A percentile compares a stretch with the other conserved stretches of the same genome.
Evolutionary conservation across 257 asterid species (phyloP).

Genomic region (Rehmannia glutinosa): DNA sequence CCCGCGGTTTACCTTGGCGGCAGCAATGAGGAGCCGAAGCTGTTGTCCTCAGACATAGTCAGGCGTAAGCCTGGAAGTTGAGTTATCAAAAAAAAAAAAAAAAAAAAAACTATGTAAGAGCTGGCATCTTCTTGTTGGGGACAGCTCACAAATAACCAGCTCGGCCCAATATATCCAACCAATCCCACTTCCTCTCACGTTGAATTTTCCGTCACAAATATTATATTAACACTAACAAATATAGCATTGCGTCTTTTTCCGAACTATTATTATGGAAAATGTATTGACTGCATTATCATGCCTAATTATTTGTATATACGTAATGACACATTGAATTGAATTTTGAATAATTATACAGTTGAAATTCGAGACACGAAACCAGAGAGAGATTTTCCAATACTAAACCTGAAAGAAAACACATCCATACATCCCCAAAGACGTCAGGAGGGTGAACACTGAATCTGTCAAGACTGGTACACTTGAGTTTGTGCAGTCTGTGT

Average conservation of each 20-base stretch:
- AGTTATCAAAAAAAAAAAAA: too few species aligned
- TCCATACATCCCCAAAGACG: too few species aligned
- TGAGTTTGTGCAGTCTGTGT: background rate
- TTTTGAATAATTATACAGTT: conserved; percentile 2
- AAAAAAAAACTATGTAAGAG: too few species aligned
- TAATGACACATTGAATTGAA: background rate
- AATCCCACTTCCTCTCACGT: conserved; percentile 12
- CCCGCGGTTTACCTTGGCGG: too few species aligned
- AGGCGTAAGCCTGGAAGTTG: too few species aligned
- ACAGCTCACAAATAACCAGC: conserved; percentile 21
- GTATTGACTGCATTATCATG: background rate
- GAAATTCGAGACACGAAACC: background rate
- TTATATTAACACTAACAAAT: background rate
- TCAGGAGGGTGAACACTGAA: conserved; percentile 12
- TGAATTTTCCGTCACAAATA: conserved; percentile 27
- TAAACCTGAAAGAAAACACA: too few species aligned
- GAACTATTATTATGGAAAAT: conserved; percentile 1
- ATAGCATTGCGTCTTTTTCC: background rate
- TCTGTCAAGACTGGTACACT: conserved; percentile 18
- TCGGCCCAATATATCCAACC: background rate
- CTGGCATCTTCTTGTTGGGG: conserved; percentile 23
- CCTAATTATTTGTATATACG: background rate
- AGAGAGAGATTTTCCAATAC: too few species aligned
- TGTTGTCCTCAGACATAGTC: too few species aligned
- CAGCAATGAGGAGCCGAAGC: too few species aligned